Base-by-base conservation (phyloP, 169 alveolate species). In the Fabrea salina region DNA sequence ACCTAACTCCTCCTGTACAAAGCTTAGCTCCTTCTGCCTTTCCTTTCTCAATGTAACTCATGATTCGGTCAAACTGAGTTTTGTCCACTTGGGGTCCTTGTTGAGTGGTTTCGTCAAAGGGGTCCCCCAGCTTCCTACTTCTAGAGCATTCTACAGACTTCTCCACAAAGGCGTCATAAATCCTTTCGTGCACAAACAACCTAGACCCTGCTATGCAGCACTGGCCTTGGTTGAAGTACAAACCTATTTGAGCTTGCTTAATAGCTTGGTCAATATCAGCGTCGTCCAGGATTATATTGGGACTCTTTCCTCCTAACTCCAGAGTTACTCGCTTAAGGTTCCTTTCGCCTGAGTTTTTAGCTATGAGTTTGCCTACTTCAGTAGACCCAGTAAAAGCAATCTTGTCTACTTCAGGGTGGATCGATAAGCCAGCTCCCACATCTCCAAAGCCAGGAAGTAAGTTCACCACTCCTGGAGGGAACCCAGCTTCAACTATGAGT, bases 231-330 rank as follows among this genome's bases (percentile, higher is more conserved):
- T 91, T 92, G 8, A 89, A 89, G 47, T 88, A 91, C 33, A 82
- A 70, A 30, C 90, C 93, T 59, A 84, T 50, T 50, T 80, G 72
- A 30, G 91, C 92, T 30, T 86, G 85, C 59, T 87, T 84, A 27
- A 89, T 85, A n/a, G 95, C 94, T 32, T 81, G 41, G 22, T 90
- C 94, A 22, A 88, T 47, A 61, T 92, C 90, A 44, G 92, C 92
- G 79, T 89, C 95, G 54, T 83, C 92, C 77, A 86, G 84, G 22
- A 92, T 72, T 32, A 92, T 78, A 59, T 82, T 89, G 5, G 96
- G 94, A 53, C 87, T 83, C 78, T 92, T 92, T 39, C 96, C 96
- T 59, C 96, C 96, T 72, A 92, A 85, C 84, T 92, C 96, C n/a
- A 90, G 86, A 75, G 92, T 82, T 7, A 81, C 43, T 16, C 85